A percentile compares a stretch with the other conserved stretches of the same genome.
Conservation (phyloP, 1,139 yeast genomes). For the Saccharomyces hybrid region DNA sequence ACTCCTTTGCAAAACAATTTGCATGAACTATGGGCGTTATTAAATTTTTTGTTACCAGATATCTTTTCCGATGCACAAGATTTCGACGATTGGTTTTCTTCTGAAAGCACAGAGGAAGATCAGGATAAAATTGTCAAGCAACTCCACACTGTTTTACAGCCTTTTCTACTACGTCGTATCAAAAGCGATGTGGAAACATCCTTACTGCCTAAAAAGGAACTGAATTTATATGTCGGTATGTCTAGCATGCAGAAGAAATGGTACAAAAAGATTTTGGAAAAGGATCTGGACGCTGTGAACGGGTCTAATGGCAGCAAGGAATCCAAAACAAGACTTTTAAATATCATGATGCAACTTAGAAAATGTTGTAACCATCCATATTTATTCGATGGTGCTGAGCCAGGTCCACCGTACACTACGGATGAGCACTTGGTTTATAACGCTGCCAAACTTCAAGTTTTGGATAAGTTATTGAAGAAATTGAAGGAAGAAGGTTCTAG, state of each 20-base stretch:
- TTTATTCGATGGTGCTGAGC: conserved; percentile 95
- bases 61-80: conserved; percentile 86
- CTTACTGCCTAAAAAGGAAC: conserved; percentile 80
- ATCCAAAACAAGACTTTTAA: conserved; percentile 80
- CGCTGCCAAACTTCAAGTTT: conserved; percentile 82
- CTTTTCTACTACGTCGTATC: conserved; percentile 82
- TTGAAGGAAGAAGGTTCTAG: conserved; percentile 75
- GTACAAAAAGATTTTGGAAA: conserved; percentile 83
- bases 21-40: conserved; percentile 92
- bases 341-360: conserved; percentile 93
- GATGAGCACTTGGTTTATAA: conserved; percentile 88
- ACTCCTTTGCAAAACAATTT: conserved; percentile 92
- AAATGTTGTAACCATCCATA: conserved; percentile 98
- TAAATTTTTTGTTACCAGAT: conserved; percentile 87
- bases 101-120: conserved; percentile 40
- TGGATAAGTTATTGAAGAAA: conserved; percentile 74
- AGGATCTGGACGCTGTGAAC: conserved; percentile 93
- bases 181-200: conserved; percentile 92
- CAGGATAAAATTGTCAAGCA: conserved; percentile 80
- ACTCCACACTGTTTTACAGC: conserved; percentile 75
- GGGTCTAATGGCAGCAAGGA: conserved; percentile 86
- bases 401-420: conserved; percentile 96
- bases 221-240: conserved; percentile 89
- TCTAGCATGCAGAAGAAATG: conserved; percentile 87
- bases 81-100: conserved; percentile 83